Conservation (phyloP, 1,284 basidiomycete genomes). For the Fomitopsis pinicola region DNA sequence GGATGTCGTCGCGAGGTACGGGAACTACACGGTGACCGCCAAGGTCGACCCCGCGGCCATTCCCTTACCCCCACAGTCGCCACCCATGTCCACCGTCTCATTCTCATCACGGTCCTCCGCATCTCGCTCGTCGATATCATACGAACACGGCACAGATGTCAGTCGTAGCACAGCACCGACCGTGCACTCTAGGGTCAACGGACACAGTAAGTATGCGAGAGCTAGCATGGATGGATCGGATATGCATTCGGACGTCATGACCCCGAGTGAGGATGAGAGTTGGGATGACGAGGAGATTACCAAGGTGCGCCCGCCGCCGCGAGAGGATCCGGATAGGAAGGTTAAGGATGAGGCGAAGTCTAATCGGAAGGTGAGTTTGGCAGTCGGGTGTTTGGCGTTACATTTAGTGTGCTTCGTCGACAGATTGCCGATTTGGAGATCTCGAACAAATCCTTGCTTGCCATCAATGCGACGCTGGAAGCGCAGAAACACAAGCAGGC, state of each 20-base stretch:
- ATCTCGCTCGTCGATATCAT: constrained; percentile 46
- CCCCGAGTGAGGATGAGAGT: constrained; percentile 13
- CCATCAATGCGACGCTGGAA: constrained; percentile 73
- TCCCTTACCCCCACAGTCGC: constrained; percentile 61
- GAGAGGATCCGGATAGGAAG: constrained; percentile 44
- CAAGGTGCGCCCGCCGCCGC: constrained; percentile 8
- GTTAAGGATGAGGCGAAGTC: constrained; percentile 69
- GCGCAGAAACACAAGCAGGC: constrained; percentile 72
- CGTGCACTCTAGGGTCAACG: constrained; percentile 24
- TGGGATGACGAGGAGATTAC: constrained; percentile 17
- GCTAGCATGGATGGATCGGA: constrained; percentile 21
- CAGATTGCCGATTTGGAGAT: constrained; percentile 84
- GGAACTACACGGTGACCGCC: constrained; percentile 17
- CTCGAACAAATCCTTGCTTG: constrained; percentile 72
- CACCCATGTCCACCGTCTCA: constrained; percentile 64
- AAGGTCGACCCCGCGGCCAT: constrained; percentile 51
- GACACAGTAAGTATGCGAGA: constrained; percentile 12
- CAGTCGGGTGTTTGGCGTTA: neutral
- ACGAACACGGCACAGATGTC: constrained; percentile 30
- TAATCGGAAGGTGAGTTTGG: constrained; percentile 60
- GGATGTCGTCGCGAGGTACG: constrained; percentile 26
- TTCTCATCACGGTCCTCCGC: constrained; percentile 66
- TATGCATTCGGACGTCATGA: constrained; percentile 12
- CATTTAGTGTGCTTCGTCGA: neutral
- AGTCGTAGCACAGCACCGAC: constrained; percentile 32